These are phyloP conservation scores for Pichia kudriavzevii DNA, from an alignment of 1,139 yeast species.

Conservation along the genomic window DNA sequence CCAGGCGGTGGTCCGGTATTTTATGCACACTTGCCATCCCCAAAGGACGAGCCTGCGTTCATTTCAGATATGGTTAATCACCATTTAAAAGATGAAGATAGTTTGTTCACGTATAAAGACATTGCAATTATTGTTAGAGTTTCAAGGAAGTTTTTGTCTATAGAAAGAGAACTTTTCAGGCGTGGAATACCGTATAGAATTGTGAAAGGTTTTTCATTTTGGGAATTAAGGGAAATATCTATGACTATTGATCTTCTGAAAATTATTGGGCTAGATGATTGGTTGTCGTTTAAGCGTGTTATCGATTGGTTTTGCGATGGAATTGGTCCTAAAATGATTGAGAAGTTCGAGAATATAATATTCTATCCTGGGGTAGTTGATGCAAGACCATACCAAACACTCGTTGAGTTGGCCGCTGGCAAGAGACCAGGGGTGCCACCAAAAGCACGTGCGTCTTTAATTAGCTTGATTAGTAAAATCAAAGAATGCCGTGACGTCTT, in stretches of 20 bases:
- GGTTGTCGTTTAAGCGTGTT: conserved; percentile 50
- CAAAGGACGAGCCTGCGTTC: conserved; percentile 7
- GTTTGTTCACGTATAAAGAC: conserved; percentile 46
- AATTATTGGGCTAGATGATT: conserved; percentile 53
- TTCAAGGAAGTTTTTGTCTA: conserved; percentile 40
- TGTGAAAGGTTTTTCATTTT: conserved; percentile 67
- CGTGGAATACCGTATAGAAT: conserved; percentile 56
- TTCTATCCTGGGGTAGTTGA: conserved; percentile 4
- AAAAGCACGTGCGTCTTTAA: conserved; percentile 21
- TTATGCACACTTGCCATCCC: background rate
- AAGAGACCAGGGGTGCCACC: conserved; percentile 14
- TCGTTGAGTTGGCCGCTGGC: conserved; percentile 13
- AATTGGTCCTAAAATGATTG: conserved; percentile 54
- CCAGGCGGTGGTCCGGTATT: conserved; percentile 37
- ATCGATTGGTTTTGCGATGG: conserved; percentile 61
- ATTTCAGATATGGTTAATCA: conserved; percentile 7
- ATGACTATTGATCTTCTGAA: conserved; percentile 58
- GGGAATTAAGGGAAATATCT: conserved; percentile 69
- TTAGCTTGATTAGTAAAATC: conserved; percentile 30
- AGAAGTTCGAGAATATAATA: conserved; percentile 29
- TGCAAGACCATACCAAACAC: conserved; percentile 11
- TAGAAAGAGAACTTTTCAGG: conserved; percentile 56
- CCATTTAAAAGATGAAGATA: conserved; percentile 10
- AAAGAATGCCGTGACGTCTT: conserved; percentile 7
- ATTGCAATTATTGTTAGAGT: conserved; percentile 67